Conservation (phyloP, 257 asterid genomes). For the Ajuga chamaepitys region DNA sequence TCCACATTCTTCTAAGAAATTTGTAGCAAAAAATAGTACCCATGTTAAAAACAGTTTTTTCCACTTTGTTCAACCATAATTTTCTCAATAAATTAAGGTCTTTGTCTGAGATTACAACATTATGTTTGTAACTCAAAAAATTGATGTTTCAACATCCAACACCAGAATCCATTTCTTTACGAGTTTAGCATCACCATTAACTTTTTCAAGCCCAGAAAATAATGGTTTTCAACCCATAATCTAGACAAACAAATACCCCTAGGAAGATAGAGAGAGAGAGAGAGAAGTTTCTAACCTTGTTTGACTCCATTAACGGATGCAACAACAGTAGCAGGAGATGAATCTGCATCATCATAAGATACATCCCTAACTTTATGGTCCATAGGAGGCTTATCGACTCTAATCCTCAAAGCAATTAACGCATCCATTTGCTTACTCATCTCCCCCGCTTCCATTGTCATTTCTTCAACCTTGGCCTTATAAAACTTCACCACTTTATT, state of each 20-base stretch:
- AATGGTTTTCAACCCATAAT: neutral
- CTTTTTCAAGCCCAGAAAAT: neutral
- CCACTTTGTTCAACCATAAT: no score
- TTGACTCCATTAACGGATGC: conserved; percentile 27
- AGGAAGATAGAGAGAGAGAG: no score
- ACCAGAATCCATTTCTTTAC: no score
- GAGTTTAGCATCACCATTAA: no score
- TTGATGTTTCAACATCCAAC: neutral
- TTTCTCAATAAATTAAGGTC: no score
- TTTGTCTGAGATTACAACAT: no score
- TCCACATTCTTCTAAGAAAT: no score
- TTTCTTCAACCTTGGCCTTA: conserved; percentile 39
- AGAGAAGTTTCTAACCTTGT: conserved; percentile 31
- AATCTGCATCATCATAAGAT: neutral
- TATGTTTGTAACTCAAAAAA: no score
- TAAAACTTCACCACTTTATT: conserved; percentile 62
- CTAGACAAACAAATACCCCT: neutral
- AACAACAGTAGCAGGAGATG: conserved; percentile 33
- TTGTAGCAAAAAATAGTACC: no score
- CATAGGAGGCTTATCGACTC: conserved; percentile 40
- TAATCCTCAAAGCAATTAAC: conserved; percentile 64
- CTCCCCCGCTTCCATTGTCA: conserved; percentile 43
- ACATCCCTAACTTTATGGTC: neutral
- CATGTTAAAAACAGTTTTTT: no score
- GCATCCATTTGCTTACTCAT: conserved; percentile 81